Conservation (phyloP, 768 basidiomycete species). For the Rhodocollybia butyracea region DNA sequence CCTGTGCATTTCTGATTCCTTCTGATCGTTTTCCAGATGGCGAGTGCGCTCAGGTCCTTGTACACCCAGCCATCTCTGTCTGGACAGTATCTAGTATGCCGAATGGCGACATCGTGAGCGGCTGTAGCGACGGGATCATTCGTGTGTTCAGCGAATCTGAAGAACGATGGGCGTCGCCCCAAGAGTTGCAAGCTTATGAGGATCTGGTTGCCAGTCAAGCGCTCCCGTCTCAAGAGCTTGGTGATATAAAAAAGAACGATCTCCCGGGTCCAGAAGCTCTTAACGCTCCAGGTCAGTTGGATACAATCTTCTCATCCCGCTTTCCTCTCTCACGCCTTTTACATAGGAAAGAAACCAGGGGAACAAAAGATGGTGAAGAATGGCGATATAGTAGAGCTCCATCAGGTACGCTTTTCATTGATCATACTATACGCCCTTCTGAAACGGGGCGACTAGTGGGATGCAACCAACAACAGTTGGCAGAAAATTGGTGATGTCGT, state of each 20-base stretch:
- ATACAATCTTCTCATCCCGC: background rate
- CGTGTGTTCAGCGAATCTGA: constrained; percentile 79
- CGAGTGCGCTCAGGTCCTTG: constrained; percentile 83
- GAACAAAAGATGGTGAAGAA: constrained; percentile 91
- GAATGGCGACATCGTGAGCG: constrained; percentile 90
- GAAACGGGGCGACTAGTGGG: too few relatives aligned
- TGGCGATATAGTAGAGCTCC: constrained; percentile 79
- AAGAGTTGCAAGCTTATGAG: constrained; percentile 67
- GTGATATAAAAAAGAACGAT: constrained; percentile 91
- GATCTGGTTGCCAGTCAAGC: constrained; percentile 73
- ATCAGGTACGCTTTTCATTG: constrained; percentile 71
- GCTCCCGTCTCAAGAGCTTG: constrained; percentile 82
- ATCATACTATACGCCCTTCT: too few relatives aligned
- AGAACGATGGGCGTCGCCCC: constrained; percentile 69
- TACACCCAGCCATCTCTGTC: constrained; percentile 95
- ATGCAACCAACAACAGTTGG: constrained; percentile 59
- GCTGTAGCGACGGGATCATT: constrained; percentile 83
- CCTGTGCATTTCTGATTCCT: constrained; percentile 1
- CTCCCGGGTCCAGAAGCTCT: constrained; percentile 86
- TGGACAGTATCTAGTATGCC: constrained; percentile 90
- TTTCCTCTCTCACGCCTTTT: background rate
- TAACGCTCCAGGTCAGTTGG: constrained; percentile 57
- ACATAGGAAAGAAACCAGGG: constrained; percentile 83
- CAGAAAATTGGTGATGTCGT: constrained; percentile 95
- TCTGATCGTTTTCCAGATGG: constrained; percentile 51